These are phyloP conservation scores for Pholiota conissans DNA, from an alignment of 768 basidiomycete genomes.

Conservation along the genomic window DNA sequence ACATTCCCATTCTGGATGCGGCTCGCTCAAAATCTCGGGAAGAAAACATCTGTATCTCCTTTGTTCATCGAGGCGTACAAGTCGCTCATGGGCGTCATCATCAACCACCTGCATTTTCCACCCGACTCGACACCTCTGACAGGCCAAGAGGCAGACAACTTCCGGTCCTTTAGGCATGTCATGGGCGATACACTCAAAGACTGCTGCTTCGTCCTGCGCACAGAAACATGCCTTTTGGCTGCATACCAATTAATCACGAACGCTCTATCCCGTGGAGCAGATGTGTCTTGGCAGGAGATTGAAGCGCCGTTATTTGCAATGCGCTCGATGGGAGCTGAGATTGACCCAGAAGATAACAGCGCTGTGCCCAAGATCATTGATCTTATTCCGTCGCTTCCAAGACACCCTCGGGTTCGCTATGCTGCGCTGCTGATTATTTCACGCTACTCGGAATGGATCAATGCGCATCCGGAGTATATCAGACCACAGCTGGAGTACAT, in stretches of 20 bases:
- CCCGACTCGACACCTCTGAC: conserved; percentile 61
- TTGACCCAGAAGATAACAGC: conserved; percentile 78
- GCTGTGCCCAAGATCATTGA: conserved; percentile 97
- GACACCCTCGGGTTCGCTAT: conserved; percentile 90
- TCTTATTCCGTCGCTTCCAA: conserved; percentile 85
- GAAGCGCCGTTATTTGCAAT: conserved; percentile 98
- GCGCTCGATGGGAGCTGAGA: conserved; percentile 96
- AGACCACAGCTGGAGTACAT: conserved; percentile 86
- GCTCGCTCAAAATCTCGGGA: conserved; percentile 86
- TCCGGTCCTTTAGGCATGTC: conserved; percentile 92
- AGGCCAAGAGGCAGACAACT: conserved; percentile 89
- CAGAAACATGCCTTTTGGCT: conserved; percentile 78
- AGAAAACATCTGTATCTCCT: conserved; percentile 69
- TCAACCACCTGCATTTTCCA: conserved; percentile 91
- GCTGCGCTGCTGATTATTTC: conserved; percentile 94
- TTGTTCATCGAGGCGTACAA: conserved; percentile 83
- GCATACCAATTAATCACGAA: conserved; percentile 79
- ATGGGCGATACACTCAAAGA: conserved; percentile 99
- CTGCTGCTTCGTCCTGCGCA: conserved; percentile 91
- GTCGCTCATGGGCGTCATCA: conserved; percentile 81
- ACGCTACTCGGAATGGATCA: conserved; percentile 97
- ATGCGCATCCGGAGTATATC: conserved; percentile 85
- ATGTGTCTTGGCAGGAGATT: conserved; percentile 90
- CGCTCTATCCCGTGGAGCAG: conserved; percentile 63
- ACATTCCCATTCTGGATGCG: conserved; percentile 99